phyloP scores from a whole-genome alignment of 2,329 filamentous ascomycete species.

The Phyllosticta paracitricarpa region DNA sequence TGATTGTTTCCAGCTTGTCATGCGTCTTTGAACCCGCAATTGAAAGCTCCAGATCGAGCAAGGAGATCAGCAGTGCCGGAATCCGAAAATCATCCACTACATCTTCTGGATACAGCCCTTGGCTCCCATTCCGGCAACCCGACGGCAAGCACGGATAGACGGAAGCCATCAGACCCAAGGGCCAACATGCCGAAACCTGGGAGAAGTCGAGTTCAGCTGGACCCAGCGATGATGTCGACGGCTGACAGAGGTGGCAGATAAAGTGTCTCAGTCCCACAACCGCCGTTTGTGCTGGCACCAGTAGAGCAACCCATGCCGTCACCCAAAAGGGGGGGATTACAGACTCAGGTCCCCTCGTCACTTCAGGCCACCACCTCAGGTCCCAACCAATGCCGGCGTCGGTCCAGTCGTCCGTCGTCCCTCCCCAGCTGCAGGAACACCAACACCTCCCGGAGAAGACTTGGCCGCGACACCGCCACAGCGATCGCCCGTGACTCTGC shows the following conservation, averaged over 20 bases:
- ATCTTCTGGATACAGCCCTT: background rate
- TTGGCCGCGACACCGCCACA: background rate
- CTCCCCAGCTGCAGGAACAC: background rate
- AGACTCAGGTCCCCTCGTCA: background rate
- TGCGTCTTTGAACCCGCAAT: background rate
- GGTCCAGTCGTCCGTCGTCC: background rate
- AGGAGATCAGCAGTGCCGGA: background rate
- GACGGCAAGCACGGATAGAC: background rate
- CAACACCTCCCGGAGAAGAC: background rate
- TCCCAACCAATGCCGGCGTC: background rate
- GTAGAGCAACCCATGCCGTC: background rate
- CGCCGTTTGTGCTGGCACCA: background rate
- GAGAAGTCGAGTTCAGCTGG: background rate
- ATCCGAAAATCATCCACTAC: background rate
- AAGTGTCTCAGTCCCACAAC: background rate
- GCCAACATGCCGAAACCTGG: background rate
- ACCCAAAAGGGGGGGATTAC: background rate
- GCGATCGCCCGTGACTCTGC: background rate
- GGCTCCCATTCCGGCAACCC: background rate
- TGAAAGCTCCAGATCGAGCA: background rate
- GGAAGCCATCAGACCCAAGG: background rate
- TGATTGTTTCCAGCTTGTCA: background rate
- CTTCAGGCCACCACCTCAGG: background rate
- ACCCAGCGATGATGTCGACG: background rate
- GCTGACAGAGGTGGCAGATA: background rate